These are phyloP conservation scores for Pyronema domesticum DNA, from an alignment of 495 filamentous ascomycete genomes.

Conservation along the genomic window DNA sequence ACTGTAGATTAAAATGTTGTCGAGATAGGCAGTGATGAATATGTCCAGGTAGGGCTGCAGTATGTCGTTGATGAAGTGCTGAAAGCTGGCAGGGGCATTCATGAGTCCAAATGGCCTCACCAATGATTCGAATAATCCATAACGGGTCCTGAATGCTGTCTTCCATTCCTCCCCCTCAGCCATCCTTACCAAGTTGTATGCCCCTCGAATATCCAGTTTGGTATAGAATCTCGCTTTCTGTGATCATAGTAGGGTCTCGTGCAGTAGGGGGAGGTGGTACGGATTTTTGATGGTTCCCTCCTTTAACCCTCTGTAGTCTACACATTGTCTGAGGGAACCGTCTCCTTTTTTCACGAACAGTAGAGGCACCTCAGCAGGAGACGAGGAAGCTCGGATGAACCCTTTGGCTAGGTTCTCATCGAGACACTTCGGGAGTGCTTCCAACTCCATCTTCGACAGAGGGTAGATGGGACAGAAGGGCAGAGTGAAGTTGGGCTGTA, in stretches of 20 bases:
- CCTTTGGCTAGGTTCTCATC: too few species aligned
- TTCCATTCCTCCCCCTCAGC: conserved; percentile 15
- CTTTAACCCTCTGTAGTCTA: too few species aligned
- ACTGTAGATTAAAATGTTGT: conserved; percentile 22
- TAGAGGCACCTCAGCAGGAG: neutral
- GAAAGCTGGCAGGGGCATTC: conserved; percentile 6
- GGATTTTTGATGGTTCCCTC: too few species aligned
- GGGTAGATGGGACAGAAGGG: conserved; percentile 6
- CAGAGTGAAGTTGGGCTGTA: neutral
- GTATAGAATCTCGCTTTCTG: conserved; percentile 3
- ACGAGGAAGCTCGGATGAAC: neutral
- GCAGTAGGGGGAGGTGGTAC: conserved; percentile 6
- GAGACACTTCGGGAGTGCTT: neutral
- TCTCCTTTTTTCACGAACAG: conserved; percentile 6
- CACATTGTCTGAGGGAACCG: too few species aligned
- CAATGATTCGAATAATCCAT: conserved; percentile 4
- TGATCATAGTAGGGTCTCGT: conserved; percentile 1
- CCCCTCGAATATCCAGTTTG: neutral
- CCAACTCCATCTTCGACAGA: neutral
- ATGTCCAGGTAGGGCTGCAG: neutral
- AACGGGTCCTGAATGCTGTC: conserved; percentile 10
- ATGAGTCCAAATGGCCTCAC: conserved; percentile 18
- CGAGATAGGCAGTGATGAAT: conserved; percentile 16
- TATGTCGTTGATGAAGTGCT: conserved; percentile 4
- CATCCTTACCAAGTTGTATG: conserved; percentile 7